Evolutionary conservation across 164 flowering plant species (phyloP), one percentile per base, ranked within the genome.

Genomic region (Vitis labrusca): DNA sequence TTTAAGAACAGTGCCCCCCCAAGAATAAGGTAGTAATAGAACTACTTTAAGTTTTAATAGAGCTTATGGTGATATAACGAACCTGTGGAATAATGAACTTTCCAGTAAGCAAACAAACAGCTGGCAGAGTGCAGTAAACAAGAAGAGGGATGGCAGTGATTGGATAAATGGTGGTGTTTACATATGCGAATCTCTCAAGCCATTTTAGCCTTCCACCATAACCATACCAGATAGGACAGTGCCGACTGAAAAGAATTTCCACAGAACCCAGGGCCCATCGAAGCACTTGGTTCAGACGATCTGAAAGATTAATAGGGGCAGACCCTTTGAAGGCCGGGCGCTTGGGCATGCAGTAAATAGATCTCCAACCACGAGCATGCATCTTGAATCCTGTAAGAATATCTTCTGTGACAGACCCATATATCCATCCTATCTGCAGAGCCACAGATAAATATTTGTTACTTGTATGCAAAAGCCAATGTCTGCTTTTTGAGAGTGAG

Each of bases 281-380:
- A 81, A 91, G 93, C 81, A 91, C 96, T 83, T 89, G 95, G 76
- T 90, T 90, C 66, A 90, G 73, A 73, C 92, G 89, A 80, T 85
- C 88, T 14, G 88, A 85, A 65, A 85, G 85, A 78, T 85, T 85
- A 50, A 83, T 85, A 12, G 88, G 92, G 69, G 92, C 92, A 73
- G 90, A 88, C 55, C 90, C 92, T 70, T 90, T 90, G 73, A 90
- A 90, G 29, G 96, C 96, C 12, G 93, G 86, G 30, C 77, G 89
- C 30, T 74, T 70, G 0, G 97, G 94, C 93, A 91, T 89, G 80
- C 97, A 91, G 74, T 89, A 91, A 59, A 91, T 88, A 19, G 97
- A 91, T 61, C 88, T 78, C 96, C 96, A 89, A n/a, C 93, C 96
- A 55, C 96, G 93, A 29, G 96, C 91, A 77, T 91, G 96, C 96